Evolutionary conservation across 176 grass and related monocot species (phyloP), one percentile per base, ranked within the genome.

Genomic region (Oropetium thomaeum): DNA sequence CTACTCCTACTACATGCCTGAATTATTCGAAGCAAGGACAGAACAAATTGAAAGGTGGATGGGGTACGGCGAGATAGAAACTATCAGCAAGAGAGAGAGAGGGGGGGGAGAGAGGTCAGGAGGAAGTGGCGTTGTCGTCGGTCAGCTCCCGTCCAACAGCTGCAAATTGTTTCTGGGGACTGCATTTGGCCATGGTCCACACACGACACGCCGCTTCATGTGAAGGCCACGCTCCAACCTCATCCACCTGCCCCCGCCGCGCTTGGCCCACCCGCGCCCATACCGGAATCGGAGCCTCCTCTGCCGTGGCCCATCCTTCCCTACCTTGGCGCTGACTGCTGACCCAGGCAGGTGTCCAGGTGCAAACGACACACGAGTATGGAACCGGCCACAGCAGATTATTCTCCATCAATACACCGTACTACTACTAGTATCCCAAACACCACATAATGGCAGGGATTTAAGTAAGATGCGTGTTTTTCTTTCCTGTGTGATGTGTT

Each of bases 181-280:
- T 59, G 84, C 84, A 87, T 54, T 57, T 75, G 83, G 58, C 5
- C 41, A 14, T 16, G 59, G 84, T 76, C 78, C 84, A 81, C 78
- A 23, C n/a, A n/a, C n/a, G n/a, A n/a, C n/a, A n/a, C n/a, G n/a
- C n/a, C n/a, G n/a, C 35, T 71, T 81, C 84, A 87, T 87, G 84
- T 87, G 84, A 87, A 66, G 32, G 78, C 66, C 78, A 87, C 58
- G 45, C 65, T 40, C 62, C 40, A 42, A 62, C 42, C 54, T 65
- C 62, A 43, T 53, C 83, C 58, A 60, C 58, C 60, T 42, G 73
- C 73, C 68, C 14, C 9, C 63, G 34, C 17, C 0, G 23, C 32
- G 23, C 32, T 39, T 43, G 74, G 27, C 57, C 66, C 82, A 30
- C 45, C 58, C 33, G 51, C 26, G n/a, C 73, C 75, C 82, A 65